Evolutionary conservation across 2,329 filamentous ascomycete species (phyloP), one percentile per base, ranked within the genome.

Genomic region (Sarocladium kiliense): DNA sequence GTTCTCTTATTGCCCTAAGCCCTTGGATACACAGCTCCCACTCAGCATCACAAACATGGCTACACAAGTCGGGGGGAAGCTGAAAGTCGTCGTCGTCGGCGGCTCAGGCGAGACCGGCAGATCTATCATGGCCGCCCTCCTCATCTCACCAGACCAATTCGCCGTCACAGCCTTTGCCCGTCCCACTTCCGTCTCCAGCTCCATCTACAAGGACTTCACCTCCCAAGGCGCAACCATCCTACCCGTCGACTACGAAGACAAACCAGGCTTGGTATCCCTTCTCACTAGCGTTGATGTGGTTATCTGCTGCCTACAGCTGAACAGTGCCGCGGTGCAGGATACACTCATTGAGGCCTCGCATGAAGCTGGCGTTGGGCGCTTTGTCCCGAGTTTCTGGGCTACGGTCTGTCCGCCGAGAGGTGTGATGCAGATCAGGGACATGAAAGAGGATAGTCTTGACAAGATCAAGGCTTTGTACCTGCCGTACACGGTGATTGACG

Each of bases 401-500:
- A 74, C 76, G 0, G 65, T 76, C 16, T 44, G 41, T 25, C 66
- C 71, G 1, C 73, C 77, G 1, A 68, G 74, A 0, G 74, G 74
- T 5, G 59, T 67, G 3, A 61, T 68, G 59, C 14, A 14, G 18
- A 18, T 64, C n/a, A 51, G 54, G 21, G 65, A 67, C 26, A 3
- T 63, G 63, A 83, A 83, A 69, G 77, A 82, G 59, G 65, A 69
- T 2, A 69, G 81, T 14, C 72, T 77, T 61, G 72, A 78, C 56
- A 72, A 77, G 54, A 68, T 82, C 57, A 74, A 76, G 60, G 66
- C 70, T 54, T 61, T 77, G 1, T 65, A 69, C 32, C 70, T 84
- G 1, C 77, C 78, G 0, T 84, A 77, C 66, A 84, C 81, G 5
- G 68, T 80, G 60, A 75, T 84, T 51, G 80, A 84, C 58, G 74